These are phyloP conservation scores for Potentilla sterilis DNA, from an alignment of 306 rosid genomes.

Conservation along the genomic window DNA sequence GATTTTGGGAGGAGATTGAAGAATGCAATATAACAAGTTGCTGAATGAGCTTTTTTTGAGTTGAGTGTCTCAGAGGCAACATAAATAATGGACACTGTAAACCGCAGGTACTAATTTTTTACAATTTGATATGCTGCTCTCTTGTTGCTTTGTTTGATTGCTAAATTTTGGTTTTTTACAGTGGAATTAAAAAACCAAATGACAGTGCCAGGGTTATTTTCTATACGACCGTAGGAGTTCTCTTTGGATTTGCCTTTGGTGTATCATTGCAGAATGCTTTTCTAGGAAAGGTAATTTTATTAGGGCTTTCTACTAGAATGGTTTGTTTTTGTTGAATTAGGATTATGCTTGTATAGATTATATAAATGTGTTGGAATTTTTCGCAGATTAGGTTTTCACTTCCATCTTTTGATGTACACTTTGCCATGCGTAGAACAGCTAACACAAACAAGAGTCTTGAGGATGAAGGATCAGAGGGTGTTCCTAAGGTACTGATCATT, in stretches of 20 bases:
- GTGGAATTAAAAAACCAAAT: conserved; percentile 59
- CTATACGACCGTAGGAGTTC: conserved; percentile 58
- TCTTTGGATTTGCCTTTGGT: conserved; percentile 79
- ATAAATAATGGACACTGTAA: conserved; percentile 40
- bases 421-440: conserved; percentile 45
- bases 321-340: background rate
- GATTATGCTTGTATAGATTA: conserved; percentile 22
- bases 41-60: conserved; percentile 31
- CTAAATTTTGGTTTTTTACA: conserved; percentile 30
- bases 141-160: conserved; percentile 15
- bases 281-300: conserved; percentile 56
- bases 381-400: conserved; percentile 75
- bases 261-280: conserved; percentile 60
- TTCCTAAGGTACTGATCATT: conserved; percentile 57
- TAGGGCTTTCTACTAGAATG: conserved; percentile 8
- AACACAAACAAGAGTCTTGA: conserved; percentile 46
- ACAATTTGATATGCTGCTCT: background rate
- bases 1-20: conserved; percentile 12
- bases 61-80: conserved; percentile 36
- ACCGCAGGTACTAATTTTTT: conserved; percentile 43
- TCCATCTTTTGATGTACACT: conserved; percentile 66
- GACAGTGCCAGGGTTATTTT: conserved; percentile 57
- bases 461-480: conserved; percentile 47
- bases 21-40: conserved; percentile 37
- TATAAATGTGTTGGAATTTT: conserved; percentile 31